Evolutionary conservation across 2,329 filamentous ascomycete species (phyloP).

Genomic region (Beauveria sp.): DNA sequence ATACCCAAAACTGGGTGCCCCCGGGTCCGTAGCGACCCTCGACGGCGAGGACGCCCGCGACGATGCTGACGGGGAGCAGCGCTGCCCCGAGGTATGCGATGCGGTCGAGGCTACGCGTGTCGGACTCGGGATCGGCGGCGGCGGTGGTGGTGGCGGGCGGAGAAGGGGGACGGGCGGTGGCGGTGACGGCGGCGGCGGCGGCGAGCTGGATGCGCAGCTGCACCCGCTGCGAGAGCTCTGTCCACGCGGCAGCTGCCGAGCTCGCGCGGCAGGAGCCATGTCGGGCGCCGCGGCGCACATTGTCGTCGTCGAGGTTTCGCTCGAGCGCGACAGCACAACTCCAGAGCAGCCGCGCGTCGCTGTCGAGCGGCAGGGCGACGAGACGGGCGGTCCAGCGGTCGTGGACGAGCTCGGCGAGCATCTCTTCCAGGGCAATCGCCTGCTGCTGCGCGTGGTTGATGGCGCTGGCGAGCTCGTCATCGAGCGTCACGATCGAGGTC

Average conservation of each 20-base stretch:
- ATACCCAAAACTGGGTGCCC: slow-evolving; percentile 38
- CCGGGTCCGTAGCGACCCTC: slow-evolving; percentile 36
- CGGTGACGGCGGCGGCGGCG: background rate
- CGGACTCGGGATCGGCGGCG: slow-evolving; percentile 14
- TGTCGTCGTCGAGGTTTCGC: slow-evolving; percentile 19
- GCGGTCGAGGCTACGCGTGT: slow-evolving; percentile 36
- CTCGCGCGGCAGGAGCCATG: slow-evolving; percentile 10
- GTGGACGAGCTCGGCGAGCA: slow-evolving; percentile 20
- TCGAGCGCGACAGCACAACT: slow-evolving; percentile 19
- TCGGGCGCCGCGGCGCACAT: slow-evolving; percentile 12
- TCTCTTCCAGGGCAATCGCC: background rate
- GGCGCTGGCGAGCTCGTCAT: background rate
- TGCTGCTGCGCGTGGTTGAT: background rate
- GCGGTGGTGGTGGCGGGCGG: background rate
- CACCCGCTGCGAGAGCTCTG: background rate
- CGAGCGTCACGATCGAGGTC: background rate
- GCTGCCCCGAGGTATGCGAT: slow-evolving; percentile 43
- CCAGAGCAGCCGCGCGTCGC: slow-evolving; percentile 16
- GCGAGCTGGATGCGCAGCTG: slow-evolving; percentile 14
- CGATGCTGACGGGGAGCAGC: slow-evolving; percentile 39
- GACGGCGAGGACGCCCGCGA: slow-evolving; percentile 41
- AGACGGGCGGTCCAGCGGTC: slow-evolving; percentile 21
- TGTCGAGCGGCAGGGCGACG: slow-evolving; percentile 13
- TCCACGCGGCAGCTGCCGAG: background rate
- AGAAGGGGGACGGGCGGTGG: background rate